Percentiles rank a stretch among this genome's conserved stretches.
Evolutionary conservation across 2,329 filamentous ascomycete species (phyloP).

Genomic region (Scolecobasidium constrictum): DNA sequence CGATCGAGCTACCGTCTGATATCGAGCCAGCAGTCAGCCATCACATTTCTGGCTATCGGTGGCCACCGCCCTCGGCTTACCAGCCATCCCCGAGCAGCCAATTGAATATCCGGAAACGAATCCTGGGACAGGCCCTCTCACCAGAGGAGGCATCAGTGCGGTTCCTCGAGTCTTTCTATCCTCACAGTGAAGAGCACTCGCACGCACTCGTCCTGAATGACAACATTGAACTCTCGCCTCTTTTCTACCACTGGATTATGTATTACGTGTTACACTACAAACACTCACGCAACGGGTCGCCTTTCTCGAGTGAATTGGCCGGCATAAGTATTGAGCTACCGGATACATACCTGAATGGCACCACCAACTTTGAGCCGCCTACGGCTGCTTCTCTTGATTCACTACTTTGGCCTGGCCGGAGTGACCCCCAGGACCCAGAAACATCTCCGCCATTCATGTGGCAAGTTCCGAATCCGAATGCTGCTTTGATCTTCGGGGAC

Average conservation of each 20-base stretch:
- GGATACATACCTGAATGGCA: conserved; percentile 49
- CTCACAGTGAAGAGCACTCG: conserved; percentile 48
- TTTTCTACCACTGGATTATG: conserved; percentile 80
- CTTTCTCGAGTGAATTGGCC: conserved; percentile 47
- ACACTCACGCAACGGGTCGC: conserved; percentile 46
- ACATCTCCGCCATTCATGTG: conserved; percentile 59
- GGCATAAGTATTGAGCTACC: conserved; percentile 76
- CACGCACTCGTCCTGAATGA: conserved; percentile 81
- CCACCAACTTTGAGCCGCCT: conserved; percentile 42
- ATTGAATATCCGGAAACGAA: conserved; percentile 64
- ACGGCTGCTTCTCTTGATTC: conserved; percentile 15
- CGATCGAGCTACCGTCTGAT: conserved; percentile 67
- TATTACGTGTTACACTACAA: conserved; percentile 67
- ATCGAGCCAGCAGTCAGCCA: conserved; percentile 31
- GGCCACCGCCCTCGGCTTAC: conserved; percentile 51
- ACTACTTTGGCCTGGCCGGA: conserved; percentile 13
- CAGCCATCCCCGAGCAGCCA: conserved; percentile 20
- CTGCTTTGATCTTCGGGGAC: conserved; percentile 70
- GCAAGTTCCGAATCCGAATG: conserved; percentile 75
- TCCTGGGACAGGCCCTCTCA: conserved; percentile 47
- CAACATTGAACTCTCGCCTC: conserved; percentile 65
- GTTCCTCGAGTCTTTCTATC: conserved; percentile 84
- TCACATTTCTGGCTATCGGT: conserved; percentile 49
- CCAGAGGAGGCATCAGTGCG: conserved; percentile 62
- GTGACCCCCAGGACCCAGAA: conserved; percentile 18